Evolutionary conservation across 768 basidiomycete species (phyloP), one percentile per base, ranked within the genome.

Genomic region (Lanmaoa pseudosensibilis): DNA sequence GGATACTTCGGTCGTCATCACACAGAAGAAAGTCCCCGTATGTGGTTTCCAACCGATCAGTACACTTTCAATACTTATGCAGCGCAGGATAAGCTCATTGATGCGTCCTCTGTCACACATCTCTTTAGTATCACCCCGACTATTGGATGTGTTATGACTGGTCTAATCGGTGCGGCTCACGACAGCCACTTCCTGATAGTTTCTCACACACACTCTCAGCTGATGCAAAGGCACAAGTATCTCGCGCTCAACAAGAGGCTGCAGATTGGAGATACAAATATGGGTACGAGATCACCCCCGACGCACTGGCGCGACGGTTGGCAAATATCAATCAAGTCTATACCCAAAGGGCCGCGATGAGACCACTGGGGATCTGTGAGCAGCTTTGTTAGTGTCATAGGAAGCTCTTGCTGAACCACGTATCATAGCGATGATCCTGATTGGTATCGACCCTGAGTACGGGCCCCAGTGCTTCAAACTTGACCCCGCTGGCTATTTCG

Each of bases 321-420:
- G 97, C 96, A 33, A 97, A 98, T 73, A 94, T 98, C 73, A 98
- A 98, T 69, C 97, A 98, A 75, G 96, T 98, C 2, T 98, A 98
- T 75, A 99, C 97, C 2, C 97, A 99, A 75, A 83, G 92, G 55
- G 96, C 96, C 2, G 97, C 84, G 37, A 98, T 99, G 95, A 83
- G 97, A 40, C 97, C 97, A 2, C 75, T 98, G 33, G 97, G 96
- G 41, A 97, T 98, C 58, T 88, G 96, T 96, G 69, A 63, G 89
- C 66, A 3, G 16, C 21, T 46, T n/a, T 44, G 54, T 56, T 25
- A 43, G 32, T 21, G n/a, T 45, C 18, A 11, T 41, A 16, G 5
- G 36, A 39, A 18, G 27, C 30, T 15, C 15, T 19, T 51, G 48
- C 36, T 61, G n/a, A 65, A 49, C 21, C 33, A 43, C 19, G 15